Evolutionary conservation across 2,329 filamentous ascomycete genomes (phyloP), one percentile per base, ranked within the genome.

Genomic region (Hortaea werneckii): DNA sequence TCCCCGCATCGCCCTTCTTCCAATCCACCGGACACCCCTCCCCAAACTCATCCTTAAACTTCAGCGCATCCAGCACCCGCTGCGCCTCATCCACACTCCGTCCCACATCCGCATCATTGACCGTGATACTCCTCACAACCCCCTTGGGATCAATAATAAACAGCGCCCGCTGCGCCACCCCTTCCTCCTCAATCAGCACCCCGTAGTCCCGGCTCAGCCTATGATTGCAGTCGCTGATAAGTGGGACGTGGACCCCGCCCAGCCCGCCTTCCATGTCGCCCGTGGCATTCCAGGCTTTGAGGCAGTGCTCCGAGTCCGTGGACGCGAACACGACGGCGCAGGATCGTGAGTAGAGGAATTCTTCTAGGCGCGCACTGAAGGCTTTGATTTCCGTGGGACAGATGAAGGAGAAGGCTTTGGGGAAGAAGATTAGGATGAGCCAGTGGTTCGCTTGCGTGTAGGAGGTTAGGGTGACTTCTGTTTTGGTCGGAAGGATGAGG

Each of bases 401-500:
- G 60, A 82, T 78, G 55, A 82, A 82, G 54, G 78, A 81, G 73
- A 79, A 83, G 57, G 80, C 79, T 67, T 80, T 78, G 47, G 79
- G 79, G 63, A 82, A 78, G 70, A 82, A 82, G 53, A 78, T 74
- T 30, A 83, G 76, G 56, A 82, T 70, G 48, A 82, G 74, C 79
- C 79, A 75, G 67, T 74, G 68, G 49, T 71, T 69, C 1, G 59
- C 55, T 38, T 52, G 42, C 4, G 57, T 58, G 45, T 62, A 64
- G 6, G 54, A 48, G 32, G 51, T 50, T 27, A 64, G 50, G 6
- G 57, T 53, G 37, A 62, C 50, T n/a, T 60, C 59, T 61, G 44
- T 2, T 26, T 12, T 8, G 20, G 20, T 20, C 4, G 20, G 20
- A 20, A 20, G 20, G 20, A 20, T 20, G 4, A 20, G 4, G 20